These are phyloP conservation scores for Pseudotulostoma volvatum DNA, from an alignment of 495 filamentous ascomycete genomes.

Conservation along the genomic window DNA sequence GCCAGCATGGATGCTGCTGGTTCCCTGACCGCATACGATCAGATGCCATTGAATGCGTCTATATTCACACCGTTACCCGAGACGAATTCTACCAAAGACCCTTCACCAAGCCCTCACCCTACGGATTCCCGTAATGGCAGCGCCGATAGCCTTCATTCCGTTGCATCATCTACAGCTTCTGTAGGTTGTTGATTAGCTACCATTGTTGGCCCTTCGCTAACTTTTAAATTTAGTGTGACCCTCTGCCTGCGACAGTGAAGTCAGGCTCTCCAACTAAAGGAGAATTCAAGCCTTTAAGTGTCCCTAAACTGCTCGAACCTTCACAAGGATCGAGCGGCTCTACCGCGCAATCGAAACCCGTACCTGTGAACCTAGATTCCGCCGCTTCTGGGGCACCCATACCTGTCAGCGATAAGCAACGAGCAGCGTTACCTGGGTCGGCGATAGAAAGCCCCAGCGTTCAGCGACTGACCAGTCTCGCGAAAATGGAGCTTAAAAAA, in stretches of 20 bases:
- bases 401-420: constrained; percentile 9
- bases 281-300: constrained; percentile 2
- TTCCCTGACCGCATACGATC: constrained; percentile 23
- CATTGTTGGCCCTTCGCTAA: no score
- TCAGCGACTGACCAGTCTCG: constrained; percentile 63
- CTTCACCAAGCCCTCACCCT: constrained; percentile 13
- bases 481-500: constrained; percentile 52
- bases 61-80: constrained; percentile 5
- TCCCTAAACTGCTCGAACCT: constrained; percentile 32
- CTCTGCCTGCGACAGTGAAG: no score
- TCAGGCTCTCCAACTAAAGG: no score
- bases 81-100: no score
- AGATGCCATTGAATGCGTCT: constrained; percentile 15
- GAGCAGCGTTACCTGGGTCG: constrained; percentile 10
- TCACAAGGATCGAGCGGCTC: constrained; percentile 56
- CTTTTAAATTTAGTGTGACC: no score
- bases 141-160: constrained; percentile 27
- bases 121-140: no score
- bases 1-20: constrained; percentile 54
- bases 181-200: no score
- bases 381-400: constrained; percentile 12
- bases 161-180: constrained; percentile 36
- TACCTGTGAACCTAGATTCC: constrained; percentile 37
- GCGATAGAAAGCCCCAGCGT: constrained; percentile 49
- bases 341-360: constrained; percentile 78